Evolutionary conservation across 345 rosid species (phyloP).

Genomic region (Eucalyptus leucophloia): DNA sequence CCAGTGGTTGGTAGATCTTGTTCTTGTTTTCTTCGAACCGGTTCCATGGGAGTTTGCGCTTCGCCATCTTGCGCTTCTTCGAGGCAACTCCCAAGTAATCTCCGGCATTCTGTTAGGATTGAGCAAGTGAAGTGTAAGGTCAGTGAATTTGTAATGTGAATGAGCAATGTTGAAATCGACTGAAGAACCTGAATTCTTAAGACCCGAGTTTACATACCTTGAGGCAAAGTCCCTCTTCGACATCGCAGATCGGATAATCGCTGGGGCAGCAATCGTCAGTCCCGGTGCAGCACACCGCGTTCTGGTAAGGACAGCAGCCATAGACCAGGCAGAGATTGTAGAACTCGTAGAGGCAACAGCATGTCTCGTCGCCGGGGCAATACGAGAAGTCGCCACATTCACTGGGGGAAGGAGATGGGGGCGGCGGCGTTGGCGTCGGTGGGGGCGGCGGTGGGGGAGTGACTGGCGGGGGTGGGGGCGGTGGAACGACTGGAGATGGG

Average conservation of each 20-base stretch:
- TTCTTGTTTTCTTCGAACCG: conserved; percentile 4
- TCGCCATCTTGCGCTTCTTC: conserved; percentile 27
- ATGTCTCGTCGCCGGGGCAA: conserved; percentile 39
- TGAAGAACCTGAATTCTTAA: neutral
- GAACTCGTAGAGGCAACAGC: conserved; percentile 41
- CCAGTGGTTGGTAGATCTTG: conserved; percentile 3
- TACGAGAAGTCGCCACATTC: conserved; percentile 39
- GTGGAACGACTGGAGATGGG: conserved; percentile 10
- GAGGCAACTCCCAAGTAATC: conserved; percentile 36
- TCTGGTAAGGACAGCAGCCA: conserved; percentile 50
- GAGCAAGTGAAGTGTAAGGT: neutral
- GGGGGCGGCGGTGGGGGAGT: neutral
- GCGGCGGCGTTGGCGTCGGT: conserved; percentile 7
- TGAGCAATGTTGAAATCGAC: neutral
- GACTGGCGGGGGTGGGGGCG: conserved; percentile 3
- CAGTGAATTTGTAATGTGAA: neutral
- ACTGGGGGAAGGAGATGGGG: conserved; percentile 35
- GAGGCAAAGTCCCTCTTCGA: conserved; percentile 45
- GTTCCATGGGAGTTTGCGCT: conserved; percentile 32
- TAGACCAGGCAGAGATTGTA: conserved; percentile 19
- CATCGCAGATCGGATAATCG: conserved; percentile 49
- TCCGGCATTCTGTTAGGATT: conserved; percentile 8
- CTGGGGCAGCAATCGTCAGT: conserved; percentile 48
- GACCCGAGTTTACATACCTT: conserved; percentile 8
- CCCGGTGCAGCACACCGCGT: conserved; percentile 49